A percentile compares a stretch with the other conserved stretches of the same genome.
phyloP scores from a whole-genome alignment of 257 asterid species.

The Forsythia viridissima region DNA sequence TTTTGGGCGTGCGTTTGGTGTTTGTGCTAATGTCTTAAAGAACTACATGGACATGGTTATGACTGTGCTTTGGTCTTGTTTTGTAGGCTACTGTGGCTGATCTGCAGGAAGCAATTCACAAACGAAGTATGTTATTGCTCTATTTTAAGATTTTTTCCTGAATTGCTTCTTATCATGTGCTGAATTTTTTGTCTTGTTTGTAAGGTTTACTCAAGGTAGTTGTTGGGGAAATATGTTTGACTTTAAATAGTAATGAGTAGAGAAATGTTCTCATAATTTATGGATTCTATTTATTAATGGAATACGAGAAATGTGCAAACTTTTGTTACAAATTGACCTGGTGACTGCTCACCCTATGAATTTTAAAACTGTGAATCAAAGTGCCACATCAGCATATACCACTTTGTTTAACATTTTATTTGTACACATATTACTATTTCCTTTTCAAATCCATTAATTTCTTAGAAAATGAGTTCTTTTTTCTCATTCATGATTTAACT shows the following conservation, averaged over 20 bases:
- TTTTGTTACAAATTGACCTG: neutral
- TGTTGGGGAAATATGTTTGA: neutral
- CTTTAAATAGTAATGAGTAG: neutral
- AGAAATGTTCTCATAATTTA: neutral
- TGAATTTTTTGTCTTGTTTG: neutral
- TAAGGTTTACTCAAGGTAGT: neutral
- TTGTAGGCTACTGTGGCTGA: conserved; percentile 89
- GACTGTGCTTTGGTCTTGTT: conserved; percentile 31
- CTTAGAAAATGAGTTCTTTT: neutral
- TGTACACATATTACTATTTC: neutral
- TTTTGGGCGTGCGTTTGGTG: conserved; percentile 12
- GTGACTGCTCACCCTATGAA: neutral
- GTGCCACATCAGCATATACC: neutral
- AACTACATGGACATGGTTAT: conserved; percentile 12
- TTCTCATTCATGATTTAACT: neutral
- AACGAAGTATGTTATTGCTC: conserved; percentile 46
- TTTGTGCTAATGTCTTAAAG: conserved; percentile 5
- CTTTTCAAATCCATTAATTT: neutral
- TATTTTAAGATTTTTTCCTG: conserved; percentile 5
- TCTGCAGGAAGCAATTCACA: conserved; percentile 88
- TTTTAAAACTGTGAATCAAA: neutral
- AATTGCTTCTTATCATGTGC: neutral
- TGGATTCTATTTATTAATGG: neutral
- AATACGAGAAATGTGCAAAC: neutral
- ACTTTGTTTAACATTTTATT: neutral